Evolutionary conservation across 1,284 basidiomycete species (phyloP), one percentile per base, ranked within the genome.

Genomic region (Albatrellus sp.): DNA sequence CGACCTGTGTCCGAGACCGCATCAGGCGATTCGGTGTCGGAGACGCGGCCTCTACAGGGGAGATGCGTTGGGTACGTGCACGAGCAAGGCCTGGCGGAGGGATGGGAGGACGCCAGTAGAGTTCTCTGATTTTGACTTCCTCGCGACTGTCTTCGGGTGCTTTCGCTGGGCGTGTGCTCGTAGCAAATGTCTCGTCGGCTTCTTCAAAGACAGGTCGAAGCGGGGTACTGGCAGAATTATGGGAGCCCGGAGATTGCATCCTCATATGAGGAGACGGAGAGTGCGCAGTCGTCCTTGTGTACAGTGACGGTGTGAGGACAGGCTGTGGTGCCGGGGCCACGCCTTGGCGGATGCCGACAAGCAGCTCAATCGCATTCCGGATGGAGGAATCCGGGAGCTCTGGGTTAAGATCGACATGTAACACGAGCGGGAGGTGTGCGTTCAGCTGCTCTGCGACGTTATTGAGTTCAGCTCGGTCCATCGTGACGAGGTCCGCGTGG

Each of bases 401-500:
- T 11, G 63, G 55, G 45, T 57, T 51, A 1, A 62, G 59, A 46
- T 67, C 60, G 46, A 78, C 75, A 24, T 59, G 61, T 51, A 77
- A 56, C 1, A 61, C 64, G 32, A 40, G 52, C 0, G 75, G 75
- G 3, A 78, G 63, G 34, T 64, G 66, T 12, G 52, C 58, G 54
- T 78, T 78, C 33, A 77, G 60, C 10, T 59, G 49, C 6, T 52
- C 49, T 11, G 73, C 75, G 36, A 73, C 72, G 3, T 34, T 51
- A 39, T 70, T 53, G 39, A 78, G 70, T 47, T 68, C 59, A 1
- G 54, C 34, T 31, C 68, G 69, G 9, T 66, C 50, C 75, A 78
- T 77, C 1, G 67, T 66, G 48, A 76, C 48, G 35, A 78, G 68
- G 50, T 78, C 76, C 45, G 75, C 73, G 54, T 78, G 74, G 56